A percentile compares a stretch with the other conserved stretches of the same genome.
Conservation (phyloP, 345 rosid species). For the Acer campestre region DNA sequence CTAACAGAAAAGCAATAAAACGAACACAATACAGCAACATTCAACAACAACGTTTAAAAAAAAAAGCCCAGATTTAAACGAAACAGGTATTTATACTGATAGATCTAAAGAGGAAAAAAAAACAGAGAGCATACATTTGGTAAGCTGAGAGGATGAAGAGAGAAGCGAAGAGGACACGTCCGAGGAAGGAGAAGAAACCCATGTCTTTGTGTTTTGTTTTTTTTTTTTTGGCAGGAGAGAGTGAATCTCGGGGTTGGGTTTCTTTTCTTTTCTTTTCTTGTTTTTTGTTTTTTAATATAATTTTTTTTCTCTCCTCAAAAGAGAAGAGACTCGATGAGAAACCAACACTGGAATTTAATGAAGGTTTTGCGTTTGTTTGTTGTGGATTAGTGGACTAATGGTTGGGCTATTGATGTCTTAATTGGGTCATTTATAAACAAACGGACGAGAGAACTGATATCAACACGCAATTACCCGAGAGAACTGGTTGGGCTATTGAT, state of each 20-base stretch:
- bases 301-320: too few species aligned
- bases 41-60: not conserved
- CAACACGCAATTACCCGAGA: too few species aligned
- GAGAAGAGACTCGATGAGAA: too few species aligned
- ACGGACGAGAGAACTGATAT: too few species aligned
- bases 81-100: not conserved
- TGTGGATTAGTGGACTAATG: too few species aligned
- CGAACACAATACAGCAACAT: not conserved
- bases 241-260: constrained; percentile 17
- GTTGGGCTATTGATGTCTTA: too few species aligned
- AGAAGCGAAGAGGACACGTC: constrained; percentile 90
- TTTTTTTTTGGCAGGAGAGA: not conserved
- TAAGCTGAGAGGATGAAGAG: constrained; percentile 89
- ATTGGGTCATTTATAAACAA: too few species aligned
- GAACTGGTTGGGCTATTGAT: too few species aligned
- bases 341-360: too few species aligned
- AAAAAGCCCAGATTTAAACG: not conserved
- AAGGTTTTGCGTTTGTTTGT: too few species aligned
- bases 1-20: constrained; percentile 2
- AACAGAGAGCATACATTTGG: constrained; percentile 59
- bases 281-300: too few species aligned
- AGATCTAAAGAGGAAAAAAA: constrained; percentile 23
- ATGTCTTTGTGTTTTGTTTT: constrained; percentile 27
- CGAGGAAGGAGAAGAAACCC: constrained; percentile 93
- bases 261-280: not conserved